Evolutionary conservation across 108 stramenopile genomes (phyloP).

Genomic region (Chaetoceros tenuissimus): DNA sequence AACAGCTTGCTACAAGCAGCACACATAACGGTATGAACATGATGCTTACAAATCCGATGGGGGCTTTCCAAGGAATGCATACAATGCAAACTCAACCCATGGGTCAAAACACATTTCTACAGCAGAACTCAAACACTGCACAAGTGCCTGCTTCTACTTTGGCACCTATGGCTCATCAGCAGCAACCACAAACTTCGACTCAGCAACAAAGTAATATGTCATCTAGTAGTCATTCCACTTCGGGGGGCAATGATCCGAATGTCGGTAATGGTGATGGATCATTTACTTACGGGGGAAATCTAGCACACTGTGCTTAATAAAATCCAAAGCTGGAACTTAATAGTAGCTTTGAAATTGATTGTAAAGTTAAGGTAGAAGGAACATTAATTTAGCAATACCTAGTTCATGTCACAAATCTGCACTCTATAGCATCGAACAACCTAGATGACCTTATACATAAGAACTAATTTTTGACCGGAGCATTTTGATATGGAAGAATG

Average conservation of each 20-base stretch:
- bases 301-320: background rate
- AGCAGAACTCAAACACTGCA: background rate
- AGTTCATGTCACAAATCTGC: no score
- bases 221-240: background rate
- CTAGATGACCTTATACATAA: no score
- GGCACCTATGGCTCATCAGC: background rate
- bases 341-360: no score
- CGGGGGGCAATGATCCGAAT: background rate
- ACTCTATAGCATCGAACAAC: no score
- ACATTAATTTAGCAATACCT: no score
- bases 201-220: background rate
- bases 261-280: background rate
- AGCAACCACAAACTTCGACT: background rate
- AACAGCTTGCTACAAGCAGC: background rate
- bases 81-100: background rate
- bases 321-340: no score
- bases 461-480: no score
- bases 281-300: background rate
- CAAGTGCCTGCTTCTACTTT: background rate
- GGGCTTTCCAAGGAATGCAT: background rate
- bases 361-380: no score
- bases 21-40: background rate
- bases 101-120: background rate
- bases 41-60: background rate
- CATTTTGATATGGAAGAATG: no score